These are phyloP conservation scores for Sphaerosporella brunnea DNA, from an alignment of 495 filamentous ascomycete genomes.

Conservation along the genomic window DNA sequence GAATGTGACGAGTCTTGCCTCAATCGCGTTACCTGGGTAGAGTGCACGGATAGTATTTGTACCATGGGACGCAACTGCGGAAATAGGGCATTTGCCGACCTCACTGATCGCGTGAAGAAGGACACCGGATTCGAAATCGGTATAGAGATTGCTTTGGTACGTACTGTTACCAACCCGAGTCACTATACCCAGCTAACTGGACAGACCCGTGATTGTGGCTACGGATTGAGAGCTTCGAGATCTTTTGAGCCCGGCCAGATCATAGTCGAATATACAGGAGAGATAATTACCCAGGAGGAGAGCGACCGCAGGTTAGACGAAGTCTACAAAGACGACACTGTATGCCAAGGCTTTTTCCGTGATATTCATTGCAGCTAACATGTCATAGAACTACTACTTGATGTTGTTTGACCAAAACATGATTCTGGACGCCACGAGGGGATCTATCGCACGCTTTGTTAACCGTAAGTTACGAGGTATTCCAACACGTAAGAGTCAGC, in stretches of 20 bases:
- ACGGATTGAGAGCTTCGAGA: constrained; percentile 77
- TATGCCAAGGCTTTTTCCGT: no score
- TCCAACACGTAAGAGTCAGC: background rate
- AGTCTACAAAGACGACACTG: constrained; percentile 79
- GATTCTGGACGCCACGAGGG: constrained; percentile 93
- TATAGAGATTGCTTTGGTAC: constrained; percentile 58
- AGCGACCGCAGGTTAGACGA: constrained; percentile 85
- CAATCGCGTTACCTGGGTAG: constrained; percentile 91
- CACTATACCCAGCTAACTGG: background rate
- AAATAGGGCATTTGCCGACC: constrained; percentile 71
- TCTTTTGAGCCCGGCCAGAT: constrained; percentile 80
- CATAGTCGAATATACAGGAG: constrained; percentile 93
- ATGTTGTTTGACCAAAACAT: constrained; percentile 98
- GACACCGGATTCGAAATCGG: constrained; percentile 75
- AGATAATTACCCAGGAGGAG: constrained; percentile 88
- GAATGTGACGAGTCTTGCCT: constrained; percentile 79
- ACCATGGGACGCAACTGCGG: constrained; percentile 53
- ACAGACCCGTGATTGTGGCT: constrained; percentile 73
- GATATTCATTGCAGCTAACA: no score
- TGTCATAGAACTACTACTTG: constrained; percentile 63
- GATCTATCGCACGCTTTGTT: constrained; percentile 91
- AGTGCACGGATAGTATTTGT: constrained; percentile 86
- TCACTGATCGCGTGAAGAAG: constrained; percentile 55
- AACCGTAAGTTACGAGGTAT: constrained; percentile 38
- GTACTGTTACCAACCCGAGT: background rate